Evolutionary conservation across 2,329 filamentous ascomycete genomes (phyloP), one percentile per base, ranked within the genome.

Genomic region (Lojkania enalia): DNA sequence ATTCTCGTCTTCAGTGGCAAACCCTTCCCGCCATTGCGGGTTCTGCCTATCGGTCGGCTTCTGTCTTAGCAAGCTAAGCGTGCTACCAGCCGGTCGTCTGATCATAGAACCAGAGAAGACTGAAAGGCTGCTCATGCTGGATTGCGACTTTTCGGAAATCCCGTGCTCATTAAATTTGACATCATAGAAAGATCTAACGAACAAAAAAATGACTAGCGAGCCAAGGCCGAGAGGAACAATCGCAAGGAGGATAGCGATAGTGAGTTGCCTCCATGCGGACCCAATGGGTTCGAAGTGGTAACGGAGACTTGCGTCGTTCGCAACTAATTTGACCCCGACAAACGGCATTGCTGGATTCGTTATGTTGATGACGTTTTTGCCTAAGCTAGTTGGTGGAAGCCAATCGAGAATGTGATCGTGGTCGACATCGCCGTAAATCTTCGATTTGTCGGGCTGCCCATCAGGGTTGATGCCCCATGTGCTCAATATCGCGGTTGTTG

Each of bases 401-500:
- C 81, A 80, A 60, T 86, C 83, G 15, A 85, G 67, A 4, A 86
- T 72, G 2, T 73, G 74, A 58, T 86, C 82, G 19, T 72, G 71
- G 55, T 86, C 80, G 12, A 83, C 75, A 59, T 86, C 83, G 16
- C 84, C 84, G 49, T 77, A 79, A 2, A 83, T 76, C 43, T 73
- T 76, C 5, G 77, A 77, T 48, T 81, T 74, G 61, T 86, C 83
- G 0, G 83, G 82, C 53, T 79, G 69, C 15, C 82, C 81, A 62
- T 85, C 77, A 0, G 78, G 76, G 55, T 85, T 83, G 61, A 85
- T 81, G 39, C 83, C 84, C 83, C 84, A 86, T 4, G 84, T 74
- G 52, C 85, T 86, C 46, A 85, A 68, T 56, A 85, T 82, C 44
- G 82, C 77, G 36, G 77, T 69, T 2, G 78, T 77, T 4, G 83